Evolutionary conservation across 2,329 filamentous ascomycete species (phyloP).

Genomic region (Colletotrichum theobromicola): DNA sequence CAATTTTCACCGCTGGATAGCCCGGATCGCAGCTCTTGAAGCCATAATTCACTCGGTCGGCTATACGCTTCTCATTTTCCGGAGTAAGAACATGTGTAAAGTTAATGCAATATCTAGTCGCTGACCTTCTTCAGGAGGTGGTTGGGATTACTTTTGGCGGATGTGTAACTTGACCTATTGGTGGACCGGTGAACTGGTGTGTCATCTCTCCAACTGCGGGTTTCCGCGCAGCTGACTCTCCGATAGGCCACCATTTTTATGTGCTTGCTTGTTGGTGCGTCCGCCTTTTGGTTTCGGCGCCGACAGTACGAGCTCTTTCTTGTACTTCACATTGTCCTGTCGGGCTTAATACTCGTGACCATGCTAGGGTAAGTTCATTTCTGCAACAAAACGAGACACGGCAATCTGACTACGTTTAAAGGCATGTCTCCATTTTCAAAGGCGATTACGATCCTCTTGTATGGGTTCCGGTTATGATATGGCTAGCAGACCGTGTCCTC

Average conservation of each 20-base stretch:
- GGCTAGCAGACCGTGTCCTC: constrained; percentile 53
- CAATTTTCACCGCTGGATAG: constrained; percentile 71
- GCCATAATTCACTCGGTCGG: constrained; percentile 67
- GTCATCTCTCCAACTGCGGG: neutral
- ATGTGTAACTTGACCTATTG: constrained; percentile 53
- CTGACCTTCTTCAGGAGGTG: constrained; percentile 36
- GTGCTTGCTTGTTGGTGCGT: constrained; percentile 51
- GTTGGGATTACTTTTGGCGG: constrained; percentile 36
- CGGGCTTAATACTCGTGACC: constrained; percentile 51
- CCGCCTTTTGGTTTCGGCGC: constrained; percentile 56
- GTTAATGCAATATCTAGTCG: neutral
- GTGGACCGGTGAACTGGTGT: constrained; percentile 52
- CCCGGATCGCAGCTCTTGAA: constrained; percentile 64
- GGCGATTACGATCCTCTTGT: constrained; percentile 53
- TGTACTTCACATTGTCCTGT: constrained; percentile 55
- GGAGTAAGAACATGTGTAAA: constrained; percentile 29
- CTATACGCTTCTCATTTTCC: constrained; percentile 55
- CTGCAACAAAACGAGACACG: neutral
- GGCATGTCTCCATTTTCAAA: constrained; percentile 55
- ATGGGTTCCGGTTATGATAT: constrained; percentile 54
- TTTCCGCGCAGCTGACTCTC: neutral
- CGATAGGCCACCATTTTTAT: constrained; percentile 46
- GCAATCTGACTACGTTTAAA: neutral
- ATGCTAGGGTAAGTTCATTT: constrained; percentile 44
- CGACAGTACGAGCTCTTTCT: constrained; percentile 58